Evolutionary conservation across 2,329 filamentous ascomycete species (phyloP), one percentile per base, ranked within the genome.

Genomic region (Berkeleyomyces basicola): DNA sequence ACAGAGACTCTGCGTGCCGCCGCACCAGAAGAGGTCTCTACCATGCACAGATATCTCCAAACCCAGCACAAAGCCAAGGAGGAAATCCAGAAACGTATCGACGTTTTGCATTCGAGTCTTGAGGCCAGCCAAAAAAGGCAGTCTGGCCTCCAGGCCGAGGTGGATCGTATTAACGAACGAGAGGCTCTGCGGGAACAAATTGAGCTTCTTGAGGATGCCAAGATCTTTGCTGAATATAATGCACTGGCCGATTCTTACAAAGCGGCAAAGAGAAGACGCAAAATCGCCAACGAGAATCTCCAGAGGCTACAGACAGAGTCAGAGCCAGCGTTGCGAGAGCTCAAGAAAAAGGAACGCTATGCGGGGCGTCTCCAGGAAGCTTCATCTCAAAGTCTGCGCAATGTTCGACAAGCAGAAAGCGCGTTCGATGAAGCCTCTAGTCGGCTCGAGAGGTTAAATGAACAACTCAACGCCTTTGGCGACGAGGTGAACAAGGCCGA

Each of bases 1-100:
- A 80, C 84, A 64, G 88, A 93, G 68, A 99, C 93, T 0, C 84
- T 96, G 66, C 84, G 90, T 69, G 93, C 93, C 42, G 91, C 90
- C 5, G 93, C 91, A 0, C 85, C 88, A 0, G 79, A 85, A 55
- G 77, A 95, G 65, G 91, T 97, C 82, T 79, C 88, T 4, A 74
- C 82, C 31, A 89, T 84, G 83, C 91, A 97, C 70, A 78, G 84
- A 2, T 72, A 84, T 65, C 79, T 99, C 16, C 93, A 88, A 70
- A 76, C 76, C 1, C 74, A 92, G 49, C 83, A 90, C 65, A 81
- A 77, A 59, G 78, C 84, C 40, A 75, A 65, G 36, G 64, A 61
- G 7, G 66, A 66, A 14, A 83, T 80, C 62, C 75, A 92, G 57
- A 84, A 95, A 69, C 78, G 76, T 33, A 44, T 63, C 7, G 51